phyloP scores from a whole-genome alignment of 163 green algal species.

The Picocystis sp. region DNA sequence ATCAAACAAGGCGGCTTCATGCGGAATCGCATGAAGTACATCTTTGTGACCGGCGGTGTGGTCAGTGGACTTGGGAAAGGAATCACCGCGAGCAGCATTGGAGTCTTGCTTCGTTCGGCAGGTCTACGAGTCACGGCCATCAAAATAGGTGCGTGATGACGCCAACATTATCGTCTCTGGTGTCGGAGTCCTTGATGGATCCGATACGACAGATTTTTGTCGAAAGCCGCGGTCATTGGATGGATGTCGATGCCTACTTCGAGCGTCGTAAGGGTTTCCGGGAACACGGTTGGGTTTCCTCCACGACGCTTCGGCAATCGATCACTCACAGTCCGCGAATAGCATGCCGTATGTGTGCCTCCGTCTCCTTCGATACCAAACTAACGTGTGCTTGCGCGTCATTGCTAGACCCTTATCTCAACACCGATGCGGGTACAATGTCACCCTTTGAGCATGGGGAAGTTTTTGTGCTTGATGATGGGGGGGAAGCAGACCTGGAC shows the following conservation, averaged over 20 bases:
- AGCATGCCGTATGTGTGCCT: background rate
- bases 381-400: background rate
- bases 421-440: constrained; percentile 98
- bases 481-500: constrained; percentile 79
- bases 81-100: constrained; percentile 84
- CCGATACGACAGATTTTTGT: too few relatives aligned
- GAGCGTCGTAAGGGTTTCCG: too few relatives aligned
- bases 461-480: constrained; percentile 4
- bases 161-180: too few relatives aligned
- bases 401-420: constrained; percentile 90
- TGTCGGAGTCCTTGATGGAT: too few relatives aligned
- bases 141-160: constrained; percentile 70
- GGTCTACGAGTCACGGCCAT: constrained; percentile 88
- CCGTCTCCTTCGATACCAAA: background rate
- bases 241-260: too few relatives aligned
- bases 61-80: constrained; percentile 96
- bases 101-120: constrained; percentile 84
- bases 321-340: too few relatives aligned
- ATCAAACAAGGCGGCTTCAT: too few relatives aligned
- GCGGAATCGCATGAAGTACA: constrained; percentile 76
- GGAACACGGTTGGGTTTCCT: too few relatives aligned
- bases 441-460: constrained; percentile 93
- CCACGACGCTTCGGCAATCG: too few relatives aligned
- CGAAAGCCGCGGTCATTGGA: too few relatives aligned
- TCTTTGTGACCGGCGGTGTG: constrained; percentile 91